phyloP scores from a whole-genome alignment of 352 stramenopile genomes.

The Phytophthora hybrid region DNA sequence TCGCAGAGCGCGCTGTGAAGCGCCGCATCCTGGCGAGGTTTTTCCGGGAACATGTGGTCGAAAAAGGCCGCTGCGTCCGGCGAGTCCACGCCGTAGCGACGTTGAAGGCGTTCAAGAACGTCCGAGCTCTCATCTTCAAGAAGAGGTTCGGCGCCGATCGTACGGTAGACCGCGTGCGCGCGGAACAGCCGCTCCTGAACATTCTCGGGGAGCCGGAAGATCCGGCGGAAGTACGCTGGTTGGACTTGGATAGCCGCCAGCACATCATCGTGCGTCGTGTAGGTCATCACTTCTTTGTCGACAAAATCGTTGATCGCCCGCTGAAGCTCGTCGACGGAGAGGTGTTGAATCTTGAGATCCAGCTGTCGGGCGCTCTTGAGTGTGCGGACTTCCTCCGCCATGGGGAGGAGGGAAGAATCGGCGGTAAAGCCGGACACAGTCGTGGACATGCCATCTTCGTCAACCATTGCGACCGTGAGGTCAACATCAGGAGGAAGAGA shows the following conservation, averaged over 20 bases:
- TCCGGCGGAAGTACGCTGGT: constrained; percentile 3
- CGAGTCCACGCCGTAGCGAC: neutral
- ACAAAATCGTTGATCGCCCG: neutral
- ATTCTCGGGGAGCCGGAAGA: neutral
- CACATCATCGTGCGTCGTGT: neutral
- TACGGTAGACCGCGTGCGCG: constrained; percentile 1
- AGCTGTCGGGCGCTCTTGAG: neutral
- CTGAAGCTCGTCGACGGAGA: neutral
- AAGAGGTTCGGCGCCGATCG: neutral
- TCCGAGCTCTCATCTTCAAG: neutral
- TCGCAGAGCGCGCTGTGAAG: constrained; percentile 3
- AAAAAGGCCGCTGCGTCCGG: neutral
- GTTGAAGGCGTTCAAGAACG: neutral
- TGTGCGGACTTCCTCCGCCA: neutral
- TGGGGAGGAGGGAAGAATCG: neutral
- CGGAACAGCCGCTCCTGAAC: neutral
- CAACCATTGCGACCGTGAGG: neutral
- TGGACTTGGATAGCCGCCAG: constrained; percentile 5
- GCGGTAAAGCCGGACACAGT: neutral
- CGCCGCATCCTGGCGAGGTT: neutral
- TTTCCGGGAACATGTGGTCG: neutral
- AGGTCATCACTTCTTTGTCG: neutral
- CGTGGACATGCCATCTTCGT: neutral
- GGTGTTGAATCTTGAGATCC: neutral
- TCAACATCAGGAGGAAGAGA: neutral